phyloP scores from a whole-genome alignment of 495 filamentous ascomycete genomes.

The Lepidopterella palustris region DNA sequence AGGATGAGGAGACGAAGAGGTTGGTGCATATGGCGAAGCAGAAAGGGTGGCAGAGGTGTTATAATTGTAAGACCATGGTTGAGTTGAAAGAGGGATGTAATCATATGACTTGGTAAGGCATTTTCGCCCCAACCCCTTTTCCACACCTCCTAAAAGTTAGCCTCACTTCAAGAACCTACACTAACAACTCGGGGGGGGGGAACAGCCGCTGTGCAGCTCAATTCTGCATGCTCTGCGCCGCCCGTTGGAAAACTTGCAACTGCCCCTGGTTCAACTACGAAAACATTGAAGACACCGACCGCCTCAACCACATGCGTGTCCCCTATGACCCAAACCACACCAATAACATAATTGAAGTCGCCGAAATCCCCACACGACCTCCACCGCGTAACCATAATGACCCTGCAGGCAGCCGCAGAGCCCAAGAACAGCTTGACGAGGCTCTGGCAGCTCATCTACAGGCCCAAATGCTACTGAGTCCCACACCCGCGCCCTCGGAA shows the following conservation, averaged over 20 bases:
- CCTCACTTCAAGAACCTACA: slow-evolving; percentile 5
- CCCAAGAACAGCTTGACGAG: slow-evolving; percentile 53
- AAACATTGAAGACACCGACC: slow-evolving; percentile 48
- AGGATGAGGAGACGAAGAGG: slow-evolving; percentile 59
- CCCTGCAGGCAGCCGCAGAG: slow-evolving; percentile 43
- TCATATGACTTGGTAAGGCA: slow-evolving; percentile 71
- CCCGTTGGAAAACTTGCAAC: slow-evolving; percentile 73
- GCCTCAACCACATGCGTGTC: slow-evolving; percentile 51
- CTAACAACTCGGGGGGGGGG: background rate
- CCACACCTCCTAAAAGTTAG: slow-evolving; percentile 3
- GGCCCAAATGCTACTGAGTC: slow-evolving; percentile 39
- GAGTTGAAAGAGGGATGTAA: slow-evolving; percentile 76
- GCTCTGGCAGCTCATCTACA: slow-evolving; percentile 51
- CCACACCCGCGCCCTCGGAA: slow-evolving; percentile 13
- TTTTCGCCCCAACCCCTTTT: slow-evolving; percentile 5
- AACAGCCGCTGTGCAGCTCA: slow-evolving; percentile 66
- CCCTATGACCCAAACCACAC: slow-evolving; percentile 33
- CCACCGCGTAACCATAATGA: slow-evolving; percentile 50
- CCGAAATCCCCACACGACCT: slow-evolving; percentile 22
- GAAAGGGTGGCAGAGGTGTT: slow-evolving; percentile 71
- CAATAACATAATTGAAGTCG: slow-evolving; percentile 18
- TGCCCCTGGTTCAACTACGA: slow-evolving; percentile 75
- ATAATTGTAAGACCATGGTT: slow-evolving; percentile 66
- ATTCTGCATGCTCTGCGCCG: slow-evolving; percentile 76
- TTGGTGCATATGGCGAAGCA: slow-evolving; percentile 62